Conservation (phyloP, 148 eudicot species). For the Cornus florida region DNA sequence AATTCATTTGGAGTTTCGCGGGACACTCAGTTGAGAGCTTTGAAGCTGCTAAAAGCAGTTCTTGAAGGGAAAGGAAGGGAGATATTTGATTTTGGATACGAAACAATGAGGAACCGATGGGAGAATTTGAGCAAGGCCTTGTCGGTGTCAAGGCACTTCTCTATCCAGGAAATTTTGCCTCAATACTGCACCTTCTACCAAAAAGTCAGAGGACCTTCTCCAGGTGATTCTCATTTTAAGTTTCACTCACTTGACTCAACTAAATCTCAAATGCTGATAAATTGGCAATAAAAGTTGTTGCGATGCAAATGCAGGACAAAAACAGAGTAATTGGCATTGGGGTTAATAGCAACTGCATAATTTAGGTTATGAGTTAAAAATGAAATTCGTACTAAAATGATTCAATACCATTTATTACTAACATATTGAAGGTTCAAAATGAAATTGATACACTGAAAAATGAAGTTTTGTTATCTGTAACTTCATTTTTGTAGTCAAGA, state of each 20-base stretch:
- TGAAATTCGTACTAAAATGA: neutral
- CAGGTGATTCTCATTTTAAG: constrained; percentile 17
- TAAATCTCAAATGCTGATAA: neutral
- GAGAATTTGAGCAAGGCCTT: constrained; percentile 10
- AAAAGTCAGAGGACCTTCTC: constrained; percentile 23
- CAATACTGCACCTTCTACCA: constrained; percentile 15
- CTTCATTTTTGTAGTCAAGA: neutral
- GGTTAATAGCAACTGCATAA: neutral
- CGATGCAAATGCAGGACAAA: neutral
- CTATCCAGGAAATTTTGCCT: constrained; percentile 23
- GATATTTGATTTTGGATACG: constrained; percentile 17
- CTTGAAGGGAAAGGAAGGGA: constrained; percentile 14
- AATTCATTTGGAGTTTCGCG: constrained; percentile 10
- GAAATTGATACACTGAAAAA: too few relatives aligned
- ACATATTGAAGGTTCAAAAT: neutral
- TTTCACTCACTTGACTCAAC: neutral
- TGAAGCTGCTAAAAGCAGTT: constrained; percentile 23
- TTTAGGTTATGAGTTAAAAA: neutral
- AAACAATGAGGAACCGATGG: constrained; percentile 25
- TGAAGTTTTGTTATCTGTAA: too few relatives aligned
- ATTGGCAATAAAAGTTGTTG: neutral
- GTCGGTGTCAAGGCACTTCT: constrained; percentile 14
- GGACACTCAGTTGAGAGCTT: constrained; percentile 23
- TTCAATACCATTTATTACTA: too few relatives aligned
- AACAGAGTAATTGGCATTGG: neutral